These are phyloP conservation scores for Pyrus betulifolia DNA, from an alignment of 306 rosid species.

Conservation along the genomic window DNA sequence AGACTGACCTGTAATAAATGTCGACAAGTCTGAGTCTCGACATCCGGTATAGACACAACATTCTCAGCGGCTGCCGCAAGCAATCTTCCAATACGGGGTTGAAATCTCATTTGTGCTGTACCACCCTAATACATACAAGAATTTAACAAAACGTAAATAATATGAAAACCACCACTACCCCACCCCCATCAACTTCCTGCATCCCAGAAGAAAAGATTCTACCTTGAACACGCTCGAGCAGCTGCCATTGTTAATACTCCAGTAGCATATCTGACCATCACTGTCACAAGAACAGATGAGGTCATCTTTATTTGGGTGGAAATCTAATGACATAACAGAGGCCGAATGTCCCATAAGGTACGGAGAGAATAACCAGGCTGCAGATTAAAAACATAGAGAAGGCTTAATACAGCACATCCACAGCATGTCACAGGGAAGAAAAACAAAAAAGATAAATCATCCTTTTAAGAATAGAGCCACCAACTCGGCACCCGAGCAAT, in stretches of 20 bases:
- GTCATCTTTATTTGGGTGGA: conserved; percentile 90
- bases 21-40: conserved; percentile 63
- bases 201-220: conserved; percentile 1
- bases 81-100: conserved; percentile 77
- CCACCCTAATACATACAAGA: conserved; percentile 60
- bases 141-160: not conserved
- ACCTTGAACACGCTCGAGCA: conserved; percentile 74
- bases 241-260: conserved; percentile 90
- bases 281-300: conserved; percentile 89
- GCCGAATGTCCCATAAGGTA: conserved; percentile 71
- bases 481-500: not conserved
- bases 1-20: conserved; percentile 67
- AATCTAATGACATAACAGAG: conserved; percentile 83
- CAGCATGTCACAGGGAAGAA: not conserved
- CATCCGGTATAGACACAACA: conserved; percentile 79
- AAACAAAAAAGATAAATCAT: not conserved
- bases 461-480: not conserved
- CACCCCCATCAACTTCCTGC: not conserved
- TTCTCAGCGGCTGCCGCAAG: conserved; percentile 91
- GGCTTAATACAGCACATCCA: not conserved
- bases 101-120: conserved; percentile 78
- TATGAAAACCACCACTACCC: not conserved
- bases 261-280: conserved; percentile 88
- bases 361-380: conserved; percentile 91
- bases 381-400: conserved; percentile 6